Evolutionary conservation across 2,329 filamentous ascomycete genomes (phyloP).

Genomic region (Hypoxylon sp.): DNA sequence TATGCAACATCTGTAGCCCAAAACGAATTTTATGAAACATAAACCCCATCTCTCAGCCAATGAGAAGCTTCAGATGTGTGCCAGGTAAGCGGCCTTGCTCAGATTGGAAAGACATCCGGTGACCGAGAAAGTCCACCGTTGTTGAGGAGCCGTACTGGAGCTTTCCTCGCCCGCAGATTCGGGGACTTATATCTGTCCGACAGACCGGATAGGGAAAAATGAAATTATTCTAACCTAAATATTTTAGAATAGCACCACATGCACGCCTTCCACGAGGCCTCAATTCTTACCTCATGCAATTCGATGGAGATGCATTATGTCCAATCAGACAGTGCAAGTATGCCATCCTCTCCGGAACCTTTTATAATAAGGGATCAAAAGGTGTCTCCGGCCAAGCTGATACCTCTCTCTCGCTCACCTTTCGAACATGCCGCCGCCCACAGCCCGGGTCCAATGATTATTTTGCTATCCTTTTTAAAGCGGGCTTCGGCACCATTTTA

Average conservation of each 20-base stretch:
- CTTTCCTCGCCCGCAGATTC: constrained; percentile 13
- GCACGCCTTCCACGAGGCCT: too few species aligned
- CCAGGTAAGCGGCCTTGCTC: not conserved
- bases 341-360: not conserved
- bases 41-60: constrained; percentile 8
- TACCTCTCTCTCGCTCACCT: not conserved
- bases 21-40: not conserved
- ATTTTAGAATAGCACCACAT: too few species aligned
- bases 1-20: not conserved
- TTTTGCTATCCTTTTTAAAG: too few species aligned
- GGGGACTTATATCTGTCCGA: constrained; percentile 39
- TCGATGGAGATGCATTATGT: not conserved
- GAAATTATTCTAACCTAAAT: too few species aligned
- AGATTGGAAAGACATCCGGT: constrained; percentile 25
- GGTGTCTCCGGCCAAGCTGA: constrained; percentile 12
- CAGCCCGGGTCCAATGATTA: not conserved
- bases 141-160: constrained; percentile 30
- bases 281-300: too few species aligned
- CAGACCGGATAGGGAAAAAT: constrained; percentile 25
- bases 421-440: not conserved
- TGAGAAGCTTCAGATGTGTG: constrained; percentile 1
- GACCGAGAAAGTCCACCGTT: constrained; percentile 11
- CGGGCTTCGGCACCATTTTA: too few species aligned
- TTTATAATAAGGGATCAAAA: constrained; percentile 16
- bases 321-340: too few species aligned